Evolutionary conservation across 1,284 basidiomycete species (phyloP), one percentile per base, ranked within the genome.

Genomic region (Trichosporon coremiiforme): DNA sequence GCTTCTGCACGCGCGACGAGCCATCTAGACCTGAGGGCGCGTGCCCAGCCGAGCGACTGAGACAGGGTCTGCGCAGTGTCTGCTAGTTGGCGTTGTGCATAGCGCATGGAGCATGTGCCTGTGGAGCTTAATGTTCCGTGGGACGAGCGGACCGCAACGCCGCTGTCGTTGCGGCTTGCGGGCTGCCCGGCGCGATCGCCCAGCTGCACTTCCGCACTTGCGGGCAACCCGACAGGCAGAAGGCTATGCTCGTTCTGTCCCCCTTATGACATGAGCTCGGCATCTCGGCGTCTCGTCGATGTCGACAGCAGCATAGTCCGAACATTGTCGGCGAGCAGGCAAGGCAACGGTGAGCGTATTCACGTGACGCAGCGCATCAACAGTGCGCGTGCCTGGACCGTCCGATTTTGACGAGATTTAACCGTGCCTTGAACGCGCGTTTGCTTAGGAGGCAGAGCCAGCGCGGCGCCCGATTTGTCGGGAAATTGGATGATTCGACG

Each of bases 401-500:
- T 15, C 29, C 57, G 29, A 33, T 60, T 35, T 60, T 35, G 57
- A 60, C 57, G 57, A 60, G 57, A 33, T 60, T 33, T 35, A 60
- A 33, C 57, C 57, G 57, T 35, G 57, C 57, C 57, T 60, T 31
- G 7, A 12, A 35, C 57, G 13, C 29, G 57, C 13, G 29, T 60
- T 60, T 33, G 57, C 15, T 12, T 15, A 3, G 41, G 7, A 2
- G 13, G 13, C 15, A 17, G 15, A 45, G 38, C 38, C 13, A 15
- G 15, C 2, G 31, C 29, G 57, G 57, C 57, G 55, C 57, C 57
- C 57, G 57, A 60, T 60, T 35, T 35, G 29, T 60, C 57, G 57
- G 57, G 31, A 60, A 60, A 60, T 10, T 35, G 8, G 2, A 2
- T 60, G 13, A 60, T 60, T 60, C 57, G 47, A 53, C 20, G 57